Evolutionary conservation across 2,329 filamentous ascomycete genomes (phyloP).

Genomic region (Diplodia sapinea): DNA sequence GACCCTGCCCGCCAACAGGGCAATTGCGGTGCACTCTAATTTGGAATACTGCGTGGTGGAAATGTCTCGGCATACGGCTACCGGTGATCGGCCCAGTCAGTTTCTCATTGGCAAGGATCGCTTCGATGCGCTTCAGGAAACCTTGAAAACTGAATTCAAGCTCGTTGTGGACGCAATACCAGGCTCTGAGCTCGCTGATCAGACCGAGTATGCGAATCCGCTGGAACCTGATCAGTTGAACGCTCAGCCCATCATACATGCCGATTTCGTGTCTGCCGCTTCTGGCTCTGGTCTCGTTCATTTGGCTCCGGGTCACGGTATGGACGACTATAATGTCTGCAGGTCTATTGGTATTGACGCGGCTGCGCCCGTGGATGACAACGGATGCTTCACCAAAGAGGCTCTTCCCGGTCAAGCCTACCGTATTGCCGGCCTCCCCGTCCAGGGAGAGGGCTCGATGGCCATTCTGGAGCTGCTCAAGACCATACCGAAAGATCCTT

Average conservation of each 20-base stretch:
- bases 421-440: constrained; percentile 71
- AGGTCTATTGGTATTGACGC: constrained; percentile 70
- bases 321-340: constrained; percentile 92
- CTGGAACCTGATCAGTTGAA: constrained; percentile 66
- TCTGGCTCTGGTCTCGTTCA: constrained; percentile 98
- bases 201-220: constrained; percentile 60
- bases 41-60: constrained; percentile 75
- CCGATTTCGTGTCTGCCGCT: constrained; percentile 84
- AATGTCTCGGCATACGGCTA: constrained; percentile 39
- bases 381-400: constrained; percentile 79
- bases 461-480: constrained; percentile 73
- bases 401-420: constrained; percentile 74
- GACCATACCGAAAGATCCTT: constrained; percentile 31
- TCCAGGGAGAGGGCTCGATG: constrained; percentile 71
- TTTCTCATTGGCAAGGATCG: constrained; percentile 76
- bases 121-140: constrained; percentile 58
- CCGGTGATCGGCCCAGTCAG: constrained; percentile 44
- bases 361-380: constrained; percentile 81
- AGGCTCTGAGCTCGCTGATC: constrained; percentile 68
- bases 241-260: constrained; percentile 75
- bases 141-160: constrained; percentile 45
- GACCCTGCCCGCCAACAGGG: constrained; percentile 92
- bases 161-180: constrained; percentile 63
- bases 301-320: constrained; percentile 90
- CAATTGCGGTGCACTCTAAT: constrained; percentile 79